Evolutionary conservation across 2,329 filamentous ascomycete species (phyloP), one percentile per base, ranked within the genome.

Genomic region (Raffaelea ambrosiae): DNA sequence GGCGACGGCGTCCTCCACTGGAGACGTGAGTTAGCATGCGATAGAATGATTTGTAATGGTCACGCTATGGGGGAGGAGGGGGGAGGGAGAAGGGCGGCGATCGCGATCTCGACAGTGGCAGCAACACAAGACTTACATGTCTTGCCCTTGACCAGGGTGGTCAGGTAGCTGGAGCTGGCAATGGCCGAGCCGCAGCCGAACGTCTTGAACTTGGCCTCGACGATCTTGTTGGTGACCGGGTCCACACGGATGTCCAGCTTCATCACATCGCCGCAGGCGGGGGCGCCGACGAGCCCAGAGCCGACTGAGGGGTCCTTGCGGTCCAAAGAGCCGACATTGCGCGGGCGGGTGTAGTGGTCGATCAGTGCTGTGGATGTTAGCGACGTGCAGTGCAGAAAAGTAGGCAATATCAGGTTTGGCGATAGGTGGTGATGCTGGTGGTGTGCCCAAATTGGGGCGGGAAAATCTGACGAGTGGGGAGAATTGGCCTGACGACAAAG

Each of bases 141-240:
- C 91, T 97, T 98, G 52, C 93, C 93, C 54, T 88, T 81, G 54
- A 98, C 90, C 51, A 98, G 74, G 69, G 54, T 55, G 9, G 93
- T 98, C 59, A 98, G 70, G 65, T 98, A 98, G 62, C 86, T 93
- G 51, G 86, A 94, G 54, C 86, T 91, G 40, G 93, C 93, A 67
- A 98, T 98, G 55, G 93, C 93, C 26, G 84, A 89, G 48, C 90
- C 90, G 65, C 90, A 96, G 40, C 90, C 90, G 63, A 96, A 96
- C 0, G 90, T 96, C 82, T 96, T 96, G 80, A 96, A 96, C 70
- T 94, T 93, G 64, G 95, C 90, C 59, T 96, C 91, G 59, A 83
- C 83, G 64, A 96, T 96, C 58, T 83, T 91, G 66, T 93, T 87
- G 60, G 82, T 88, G 58, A 84, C 76, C 55, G 87, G 86, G 69